Base-by-base conservation (phyloP, 805 yeast genomes). In the Torulaspora franciscae region DNA sequence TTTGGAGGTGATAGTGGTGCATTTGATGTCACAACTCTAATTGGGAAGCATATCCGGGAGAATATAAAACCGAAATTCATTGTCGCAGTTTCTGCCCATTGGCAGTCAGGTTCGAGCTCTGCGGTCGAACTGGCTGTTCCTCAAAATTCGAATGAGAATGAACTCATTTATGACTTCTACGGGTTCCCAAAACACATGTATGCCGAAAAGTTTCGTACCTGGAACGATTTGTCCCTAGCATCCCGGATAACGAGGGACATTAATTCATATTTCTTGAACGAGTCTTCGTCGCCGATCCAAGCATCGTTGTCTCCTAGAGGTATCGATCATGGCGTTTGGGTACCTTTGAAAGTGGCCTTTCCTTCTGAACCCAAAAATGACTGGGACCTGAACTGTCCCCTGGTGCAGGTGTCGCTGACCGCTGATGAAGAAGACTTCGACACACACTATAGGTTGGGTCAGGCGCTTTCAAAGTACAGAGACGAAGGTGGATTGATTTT, bases 321-420 rank as follows among this genome's bases (percentile, higher is more conserved):
- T 7, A 63, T 86, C 17, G 95, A 85, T 59, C 95, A 85, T 65
- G 95, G 95, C 6, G 81, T 73, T 6, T 85, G 91, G 88, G 89
- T 83, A 5, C 91, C 91, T 1, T 71, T 81, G 47, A 79, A 83
- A 56, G 84, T 82, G 19, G 87, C 86, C 6, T 83, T 85, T 50
- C 71, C 77, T 33, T 57, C 51, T 23, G 51, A 48, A 13, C 41
- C 24, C 48, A 48, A 10, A 19, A 13, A n/a, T 11, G 32, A 45
- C 32, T 57, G 61, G 56, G 62, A 61, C 34, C 7, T 64, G 0
- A 65, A 67, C 26, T 54, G 65, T 4, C 77, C 77, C 6, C 35
- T 73, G 14, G 56, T 73, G n/a, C 76, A 72, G 51, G 65, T 72
- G 3, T 70, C 75, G 2, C 49, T 70, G 24, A 58, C 62, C 1